A percentile compares a stretch with the other conserved stretches of the same genome.
Evolutionary conservation across 2,329 filamentous ascomycete species (phyloP).

Genomic region (Xylariaceae sp.): DNA sequence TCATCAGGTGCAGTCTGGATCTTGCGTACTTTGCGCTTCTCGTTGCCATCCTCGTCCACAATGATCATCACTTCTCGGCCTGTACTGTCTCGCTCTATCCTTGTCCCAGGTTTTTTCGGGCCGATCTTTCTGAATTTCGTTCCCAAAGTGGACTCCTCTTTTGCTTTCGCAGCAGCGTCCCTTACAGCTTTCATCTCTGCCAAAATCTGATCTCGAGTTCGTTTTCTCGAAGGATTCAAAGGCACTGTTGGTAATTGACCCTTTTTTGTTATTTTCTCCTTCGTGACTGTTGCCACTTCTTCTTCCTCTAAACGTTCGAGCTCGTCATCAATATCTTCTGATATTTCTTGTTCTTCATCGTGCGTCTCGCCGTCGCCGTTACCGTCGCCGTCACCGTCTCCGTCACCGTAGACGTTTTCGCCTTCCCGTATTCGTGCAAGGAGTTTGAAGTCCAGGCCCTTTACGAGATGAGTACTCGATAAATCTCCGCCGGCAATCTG

Average conservation of each 20-base stretch:
- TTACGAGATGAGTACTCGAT: conserved; percentile 83
- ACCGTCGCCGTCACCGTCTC: not conserved
- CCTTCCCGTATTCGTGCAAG: conserved; percentile 72
- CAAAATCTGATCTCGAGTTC: conserved; percentile 70
- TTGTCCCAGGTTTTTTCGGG: conserved; percentile 58
- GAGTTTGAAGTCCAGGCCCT: conserved; percentile 87
- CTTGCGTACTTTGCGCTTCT: conserved; percentile 69
- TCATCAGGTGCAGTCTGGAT: conserved; percentile 48
- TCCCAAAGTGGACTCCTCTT: conserved; percentile 59
- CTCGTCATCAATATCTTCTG: conserved; percentile 68
- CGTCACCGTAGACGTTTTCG: conserved; percentile 67
- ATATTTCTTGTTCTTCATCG: conserved; percentile 41
- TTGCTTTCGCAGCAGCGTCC: conserved; percentile 65
- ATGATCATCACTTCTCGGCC: conserved; percentile 70
- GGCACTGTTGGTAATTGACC: conserved; percentile 64
- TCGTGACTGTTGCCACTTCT: conserved; percentile 61
- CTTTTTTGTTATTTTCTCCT: conserved; percentile 63
- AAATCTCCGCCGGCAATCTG: conserved; percentile 86
- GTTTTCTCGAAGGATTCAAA: conserved; percentile 63
- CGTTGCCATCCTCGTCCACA: conserved; percentile 69
- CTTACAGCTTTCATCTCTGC: conserved; percentile 71
- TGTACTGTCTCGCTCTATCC: conserved; percentile 66
- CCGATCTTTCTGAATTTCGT: conserved; percentile 71
- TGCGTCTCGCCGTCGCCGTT: conserved; percentile 46
- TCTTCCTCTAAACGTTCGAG: conserved; percentile 64